A percentile compares a stretch with the other conserved stretches of the same genome.
These are phyloP conservation scores for Rutstroemia sydowiana DNA, from an alignment of 2,329 filamentous ascomycete genomes.

Conservation along the genomic window DNA sequence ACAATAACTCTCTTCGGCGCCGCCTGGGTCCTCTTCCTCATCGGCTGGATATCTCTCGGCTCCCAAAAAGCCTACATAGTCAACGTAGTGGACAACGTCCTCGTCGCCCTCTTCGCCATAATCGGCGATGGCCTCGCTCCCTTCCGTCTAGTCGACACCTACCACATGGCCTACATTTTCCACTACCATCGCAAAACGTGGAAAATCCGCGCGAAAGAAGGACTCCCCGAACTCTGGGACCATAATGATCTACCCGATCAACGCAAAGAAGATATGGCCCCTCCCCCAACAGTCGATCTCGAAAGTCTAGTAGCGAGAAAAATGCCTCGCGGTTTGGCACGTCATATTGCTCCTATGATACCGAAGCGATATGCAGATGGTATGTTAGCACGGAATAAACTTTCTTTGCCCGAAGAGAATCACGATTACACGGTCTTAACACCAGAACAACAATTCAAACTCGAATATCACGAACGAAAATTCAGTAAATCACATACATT, in stretches of 20 bases:
- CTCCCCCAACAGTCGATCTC: conserved; percentile 33
- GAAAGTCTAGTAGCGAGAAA: conserved; percentile 21
- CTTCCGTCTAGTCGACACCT: conserved; percentile 74
- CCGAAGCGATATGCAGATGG: conserved; percentile 19
- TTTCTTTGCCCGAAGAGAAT: conserved; percentile 16
- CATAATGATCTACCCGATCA: conserved; percentile 46
- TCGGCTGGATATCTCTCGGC: conserved; percentile 82
- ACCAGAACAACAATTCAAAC: conserved; percentile 56
- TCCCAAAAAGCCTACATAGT: conserved; percentile 60
- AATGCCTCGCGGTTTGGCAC: conserved; percentile 17
- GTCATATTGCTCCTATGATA: conserved; percentile 17
- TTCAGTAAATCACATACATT: conserved; percentile 80
- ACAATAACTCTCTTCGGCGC: conserved; percentile 81
- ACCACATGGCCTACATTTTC: conserved; percentile 78
- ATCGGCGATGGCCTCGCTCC: conserved; percentile 64
- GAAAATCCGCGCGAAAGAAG: conserved; percentile 46
- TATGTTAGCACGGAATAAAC: conserved; percentile 13
- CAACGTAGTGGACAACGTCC: conserved; percentile 61
- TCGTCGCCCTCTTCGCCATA: conserved; percentile 62
- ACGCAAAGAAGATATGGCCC: conserved; percentile 32
- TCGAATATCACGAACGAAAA: conserved; percentile 70
- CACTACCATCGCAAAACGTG: conserved; percentile 50
- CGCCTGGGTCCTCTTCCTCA: conserved; percentile 81
- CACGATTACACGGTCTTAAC: conserved; percentile 56
- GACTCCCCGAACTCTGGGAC: conserved; percentile 51